These are phyloP conservation scores for Brassica cretica DNA, from an alignment of 345 rosid species.

Conservation along the genomic window DNA sequence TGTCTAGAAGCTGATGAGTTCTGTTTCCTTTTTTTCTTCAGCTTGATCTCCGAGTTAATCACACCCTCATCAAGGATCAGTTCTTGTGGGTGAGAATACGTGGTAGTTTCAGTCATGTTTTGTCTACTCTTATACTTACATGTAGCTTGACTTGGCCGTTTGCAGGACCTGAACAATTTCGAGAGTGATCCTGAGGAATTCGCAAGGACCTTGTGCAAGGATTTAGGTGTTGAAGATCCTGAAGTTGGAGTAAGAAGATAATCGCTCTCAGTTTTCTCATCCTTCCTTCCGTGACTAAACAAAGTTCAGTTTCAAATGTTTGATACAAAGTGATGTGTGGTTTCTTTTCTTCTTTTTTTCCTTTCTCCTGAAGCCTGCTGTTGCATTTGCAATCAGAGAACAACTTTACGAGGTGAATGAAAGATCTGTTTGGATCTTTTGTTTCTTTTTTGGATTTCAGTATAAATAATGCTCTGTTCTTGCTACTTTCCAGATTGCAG, in stretches of 20 bases:
- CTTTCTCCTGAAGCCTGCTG: slow-evolving; percentile 69
- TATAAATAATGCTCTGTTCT: not conserved
- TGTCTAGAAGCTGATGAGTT: not conserved
- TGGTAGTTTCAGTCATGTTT: not conserved
- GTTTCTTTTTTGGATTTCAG: not conserved
- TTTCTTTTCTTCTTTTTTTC: not conserved
- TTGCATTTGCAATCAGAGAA: slow-evolving; percentile 94
- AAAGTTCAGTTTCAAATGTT: not conserved
- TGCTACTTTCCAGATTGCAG: slow-evolving; percentile 61
- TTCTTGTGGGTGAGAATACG: slow-evolving; percentile 76
- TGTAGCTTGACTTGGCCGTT: slow-evolving; percentile 14
- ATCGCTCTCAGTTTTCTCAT: not conserved
- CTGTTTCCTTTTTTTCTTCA: slow-evolving; percentile 41
- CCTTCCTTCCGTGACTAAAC: not conserved
- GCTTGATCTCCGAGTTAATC: slow-evolving; percentile 97
- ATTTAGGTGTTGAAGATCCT: slow-evolving; percentile 84
- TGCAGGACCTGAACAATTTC: slow-evolving; percentile 86
- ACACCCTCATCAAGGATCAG: slow-evolving; percentile 84
- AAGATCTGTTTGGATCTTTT: not conserved
- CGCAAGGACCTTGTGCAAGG: slow-evolving; percentile 81
- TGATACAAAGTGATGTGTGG: slow-evolving; percentile 16
- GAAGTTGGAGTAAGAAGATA: slow-evolving; percentile 88
- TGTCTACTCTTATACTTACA: not conserved
- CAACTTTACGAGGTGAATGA: slow-evolving; percentile 85
- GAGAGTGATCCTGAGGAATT: slow-evolving; percentile 95